phyloP scores from a whole-genome alignment of 352 stramenopile species.

The Bremia lactucae region DNA sequence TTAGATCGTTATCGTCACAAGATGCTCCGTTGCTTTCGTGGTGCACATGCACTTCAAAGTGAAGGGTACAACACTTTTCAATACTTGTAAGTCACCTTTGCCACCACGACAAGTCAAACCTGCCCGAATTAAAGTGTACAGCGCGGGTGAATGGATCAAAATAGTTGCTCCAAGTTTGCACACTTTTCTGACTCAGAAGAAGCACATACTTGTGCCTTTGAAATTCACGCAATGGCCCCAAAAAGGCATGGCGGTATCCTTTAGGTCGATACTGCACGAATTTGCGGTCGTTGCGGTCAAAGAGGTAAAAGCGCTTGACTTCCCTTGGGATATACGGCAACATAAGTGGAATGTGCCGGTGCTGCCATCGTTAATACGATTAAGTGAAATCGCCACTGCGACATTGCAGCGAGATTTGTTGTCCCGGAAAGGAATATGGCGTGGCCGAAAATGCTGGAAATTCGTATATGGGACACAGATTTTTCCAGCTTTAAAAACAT shows the following conservation, averaged over 20 bases:
- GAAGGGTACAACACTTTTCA: no score
- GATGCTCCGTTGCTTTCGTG: no score
- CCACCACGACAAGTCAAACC: no score
- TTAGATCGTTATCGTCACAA: no score
- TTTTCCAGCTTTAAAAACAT: conserved; percentile 12
- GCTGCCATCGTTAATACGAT: conserved; percentile 26
- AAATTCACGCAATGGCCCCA: conserved; percentile 29
- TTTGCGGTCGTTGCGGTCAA: conserved; percentile 17
- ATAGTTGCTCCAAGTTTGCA: conserved; percentile 17
- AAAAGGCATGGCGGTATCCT: conserved; percentile 23
- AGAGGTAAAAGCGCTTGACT: conserved; percentile 23
- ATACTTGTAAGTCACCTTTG: no score
- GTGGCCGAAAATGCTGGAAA: conserved; percentile 21
- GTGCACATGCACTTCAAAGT: no score
- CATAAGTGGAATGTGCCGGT: conserved; percentile 28
- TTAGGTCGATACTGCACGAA: conserved; percentile 23
- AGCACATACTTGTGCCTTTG: conserved; percentile 23
- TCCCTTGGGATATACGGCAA: conserved; percentile 32
- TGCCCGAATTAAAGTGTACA: conserved; percentile 7
- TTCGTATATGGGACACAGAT: conserved; percentile 16
- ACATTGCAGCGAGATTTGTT: conserved; percentile 23
- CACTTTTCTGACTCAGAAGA: conserved; percentile 21
- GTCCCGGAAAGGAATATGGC: conserved; percentile 14
- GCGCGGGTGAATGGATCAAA: conserved; percentile 11
- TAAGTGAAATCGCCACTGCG: conserved; percentile 22